A percentile compares a stretch with the other conserved stretches of the same genome.
These are phyloP conservation scores for Elsinoe arachidis DNA, from an alignment of 2,329 filamentous ascomycete genomes.

Conservation along the genomic window DNA sequence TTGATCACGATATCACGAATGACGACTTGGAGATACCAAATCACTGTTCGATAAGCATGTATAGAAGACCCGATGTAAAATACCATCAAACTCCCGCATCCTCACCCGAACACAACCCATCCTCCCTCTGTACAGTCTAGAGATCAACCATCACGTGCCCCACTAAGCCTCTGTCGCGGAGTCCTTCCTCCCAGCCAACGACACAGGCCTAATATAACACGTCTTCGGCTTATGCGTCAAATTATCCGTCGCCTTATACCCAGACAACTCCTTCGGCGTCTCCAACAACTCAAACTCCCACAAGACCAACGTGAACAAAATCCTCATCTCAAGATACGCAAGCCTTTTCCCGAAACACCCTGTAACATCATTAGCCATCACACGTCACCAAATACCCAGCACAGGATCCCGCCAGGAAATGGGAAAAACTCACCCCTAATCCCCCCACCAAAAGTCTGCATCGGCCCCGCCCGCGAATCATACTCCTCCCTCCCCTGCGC, in stretches of 20 bases:
- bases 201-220: conserved; percentile 20
- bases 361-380: background rate
- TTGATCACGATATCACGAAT: background rate
- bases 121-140: background rate
- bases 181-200: conserved; percentile 5
- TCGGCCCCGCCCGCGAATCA: conserved; percentile 29
- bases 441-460: conserved; percentile 31
- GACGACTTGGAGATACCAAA: background rate
- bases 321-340: conserved; percentile 24
- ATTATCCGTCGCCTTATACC: conserved; percentile 21
- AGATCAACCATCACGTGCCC: background rate
- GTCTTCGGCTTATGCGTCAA: conserved; percentile 24
- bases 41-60: background rate
- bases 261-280: conserved; percentile 19
- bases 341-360: conserved; percentile 18
- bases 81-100: background rate
- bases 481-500: conserved; percentile 25
- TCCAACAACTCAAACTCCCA: conserved; percentile 25
- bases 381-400: background rate
- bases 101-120: background rate
- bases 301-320: conserved; percentile 23
- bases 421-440: conserved; percentile 28
- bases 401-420: background rate
- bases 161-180: conserved; percentile 1
- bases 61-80: background rate